Evolutionary conservation across 495 filamentous ascomycete species (phyloP).

Genomic region (Physcia stellaris): DNA sequence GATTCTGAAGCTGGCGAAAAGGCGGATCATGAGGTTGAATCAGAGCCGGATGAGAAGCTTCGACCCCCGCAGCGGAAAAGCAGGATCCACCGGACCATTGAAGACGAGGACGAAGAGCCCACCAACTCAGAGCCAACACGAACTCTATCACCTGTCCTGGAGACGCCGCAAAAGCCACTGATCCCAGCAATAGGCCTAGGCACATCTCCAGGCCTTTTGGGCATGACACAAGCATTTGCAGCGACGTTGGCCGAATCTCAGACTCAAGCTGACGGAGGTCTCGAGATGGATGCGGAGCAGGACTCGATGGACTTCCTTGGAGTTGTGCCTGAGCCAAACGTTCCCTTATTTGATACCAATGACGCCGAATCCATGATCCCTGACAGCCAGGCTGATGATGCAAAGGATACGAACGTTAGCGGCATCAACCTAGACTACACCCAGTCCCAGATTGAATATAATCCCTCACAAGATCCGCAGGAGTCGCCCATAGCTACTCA

Average conservation of each 20-base stretch:
- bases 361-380: conserved; percentile 44
- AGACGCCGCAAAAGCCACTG: conserved; percentile 10
- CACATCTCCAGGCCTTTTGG: conserved; percentile 40
- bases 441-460: conserved; percentile 38
- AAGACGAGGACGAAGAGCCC: conserved; percentile 40
- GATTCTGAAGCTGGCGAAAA: conserved; percentile 24
- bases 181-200: conserved; percentile 49
- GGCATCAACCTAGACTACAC: conserved; percentile 36
- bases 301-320: conserved; percentile 37
- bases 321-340: conserved; percentile 38
- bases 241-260: conserved; percentile 67
- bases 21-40: conserved; percentile 26
- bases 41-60: conserved; percentile 18
- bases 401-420: conserved; percentile 19
- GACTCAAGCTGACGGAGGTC: conserved; percentile 4
- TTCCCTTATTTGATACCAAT: conserved; percentile 30
- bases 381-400: conserved; percentile 41
- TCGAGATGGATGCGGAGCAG: conserved; percentile 20
- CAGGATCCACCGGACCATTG: conserved; percentile 28
- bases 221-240: conserved; percentile 85
- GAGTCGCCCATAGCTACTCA: conserved; percentile 39
- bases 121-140: background rate
- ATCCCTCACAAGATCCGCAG: conserved; percentile 26
- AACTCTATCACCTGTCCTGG: background rate
- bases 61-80: conserved; percentile 19